phyloP scores from a whole-genome alignment of 2,329 filamentous ascomycete species.

The Beauveria varroae region DNA sequence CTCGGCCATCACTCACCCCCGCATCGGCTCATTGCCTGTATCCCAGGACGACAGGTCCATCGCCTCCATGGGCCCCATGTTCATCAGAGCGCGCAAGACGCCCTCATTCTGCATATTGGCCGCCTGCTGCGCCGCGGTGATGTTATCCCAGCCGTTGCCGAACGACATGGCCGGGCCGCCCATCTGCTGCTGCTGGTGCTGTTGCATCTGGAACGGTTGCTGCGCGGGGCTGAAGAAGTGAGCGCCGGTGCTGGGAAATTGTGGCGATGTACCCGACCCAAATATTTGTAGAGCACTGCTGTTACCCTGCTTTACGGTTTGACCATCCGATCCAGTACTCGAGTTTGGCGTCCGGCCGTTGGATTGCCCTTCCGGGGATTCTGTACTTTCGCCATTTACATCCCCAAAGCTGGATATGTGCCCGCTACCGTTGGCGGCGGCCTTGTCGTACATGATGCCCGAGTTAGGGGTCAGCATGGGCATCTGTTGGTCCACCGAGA shows the following conservation, averaged over 20 bases:
- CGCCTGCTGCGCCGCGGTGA: constrained; percentile 18
- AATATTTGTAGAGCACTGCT: background rate
- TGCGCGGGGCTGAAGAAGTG: constrained; percentile 5
- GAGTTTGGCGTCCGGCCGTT: constrained; percentile 55
- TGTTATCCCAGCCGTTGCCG: constrained; percentile 36
- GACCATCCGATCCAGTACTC: constrained; percentile 26
- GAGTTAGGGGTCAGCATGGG: constrained; percentile 29
- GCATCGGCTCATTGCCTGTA: constrained; percentile 11
- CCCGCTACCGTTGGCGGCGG: constrained; percentile 19
- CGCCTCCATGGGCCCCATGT: constrained; percentile 51
- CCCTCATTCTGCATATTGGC: constrained; percentile 39
- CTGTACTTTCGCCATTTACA: constrained; percentile 38
- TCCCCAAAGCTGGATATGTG: constrained; percentile 33
- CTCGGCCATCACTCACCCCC: background rate
- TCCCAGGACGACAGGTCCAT: constrained; percentile 50
- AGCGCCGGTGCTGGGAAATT: background rate
- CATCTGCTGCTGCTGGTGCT: background rate
- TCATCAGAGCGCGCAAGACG: constrained; percentile 49
- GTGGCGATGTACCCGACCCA: background rate
- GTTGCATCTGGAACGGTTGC: background rate
- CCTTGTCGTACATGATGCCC: constrained; percentile 27
- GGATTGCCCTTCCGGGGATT: constrained; percentile 43
- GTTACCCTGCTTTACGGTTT: background rate
- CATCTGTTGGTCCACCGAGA: constrained; percentile 32
- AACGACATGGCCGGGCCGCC: background rate